These are phyloP conservation scores for Raffaelea ambrosiae DNA, from an alignment of 2,329 filamentous ascomycete species.

Conservation along the genomic window DNA sequence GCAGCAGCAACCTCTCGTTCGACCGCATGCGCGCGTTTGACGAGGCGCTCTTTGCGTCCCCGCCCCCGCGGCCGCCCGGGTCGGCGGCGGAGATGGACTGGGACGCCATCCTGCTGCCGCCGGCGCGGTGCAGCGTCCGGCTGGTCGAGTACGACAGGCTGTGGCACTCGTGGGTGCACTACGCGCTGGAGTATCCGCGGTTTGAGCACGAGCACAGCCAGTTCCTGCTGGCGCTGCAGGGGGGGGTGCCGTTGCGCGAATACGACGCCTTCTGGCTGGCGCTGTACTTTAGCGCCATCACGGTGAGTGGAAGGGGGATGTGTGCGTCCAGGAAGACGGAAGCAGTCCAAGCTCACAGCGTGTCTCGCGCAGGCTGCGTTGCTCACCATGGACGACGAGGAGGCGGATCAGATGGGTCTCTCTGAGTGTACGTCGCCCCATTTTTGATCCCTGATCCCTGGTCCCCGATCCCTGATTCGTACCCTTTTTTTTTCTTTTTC, in stretches of 20 bases:
- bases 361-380: background rate
- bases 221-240: background rate
- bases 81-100: background rate
- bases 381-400: background rate
- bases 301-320: background rate
- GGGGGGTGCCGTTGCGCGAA: background rate
- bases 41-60: background rate
- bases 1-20: background rate
- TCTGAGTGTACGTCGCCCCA: background rate
- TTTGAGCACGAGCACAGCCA: background rate
- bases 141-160: constrained; percentile 3
- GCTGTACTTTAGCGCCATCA: background rate
- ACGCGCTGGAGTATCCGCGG: background rate
- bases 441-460: too few species aligned
- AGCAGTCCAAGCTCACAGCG: background rate
- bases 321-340: background rate
- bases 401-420: background rate
- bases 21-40: background rate
- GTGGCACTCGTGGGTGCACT: constrained; percentile 3
- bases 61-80: too few species aligned
- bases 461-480: too few species aligned
- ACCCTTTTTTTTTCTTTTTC: too few species aligned
- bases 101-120: background rate
- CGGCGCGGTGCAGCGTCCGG: background rate
- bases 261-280: background rate